phyloP scores from a whole-genome alignment of 2,329 filamentous ascomycete genomes.

The Hansfordia pulvinata region DNA sequence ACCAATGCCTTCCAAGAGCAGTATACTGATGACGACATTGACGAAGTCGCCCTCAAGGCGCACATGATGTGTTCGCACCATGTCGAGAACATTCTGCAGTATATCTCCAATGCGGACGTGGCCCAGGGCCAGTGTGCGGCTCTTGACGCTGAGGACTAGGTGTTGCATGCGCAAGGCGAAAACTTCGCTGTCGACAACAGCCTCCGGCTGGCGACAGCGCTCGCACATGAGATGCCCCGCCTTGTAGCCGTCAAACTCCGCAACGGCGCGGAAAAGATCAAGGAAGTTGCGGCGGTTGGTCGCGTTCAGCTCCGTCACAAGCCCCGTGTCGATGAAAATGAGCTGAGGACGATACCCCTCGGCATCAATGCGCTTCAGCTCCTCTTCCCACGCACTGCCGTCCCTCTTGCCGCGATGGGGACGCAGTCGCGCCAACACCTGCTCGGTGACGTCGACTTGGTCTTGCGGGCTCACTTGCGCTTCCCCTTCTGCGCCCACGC shows the following conservation, averaged over 20 bases:
- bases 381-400: conserved; percentile 55
- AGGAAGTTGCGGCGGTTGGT: conserved; percentile 83
- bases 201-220: conserved; percentile 81
- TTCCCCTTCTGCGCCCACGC: conserved; percentile 8
- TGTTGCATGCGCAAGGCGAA: conserved; percentile 97
- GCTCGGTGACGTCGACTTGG: conserved; percentile 64
- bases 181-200: conserved; percentile 76
- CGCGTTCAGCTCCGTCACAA: conserved; percentile 86
- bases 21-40: conserved; percentile 91
- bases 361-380: conserved; percentile 62
- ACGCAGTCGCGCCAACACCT: conserved; percentile 67
- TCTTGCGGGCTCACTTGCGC: conserved; percentile 10
- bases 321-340: conserved; percentile 92
- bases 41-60: conserved; percentile 94
- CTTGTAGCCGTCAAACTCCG: conserved; percentile 93
- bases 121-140: conserved; percentile 76
- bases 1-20: conserved; percentile 89
- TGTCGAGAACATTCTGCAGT: conserved; percentile 73
- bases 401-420: conserved; percentile 54
- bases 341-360: conserved; percentile 90
- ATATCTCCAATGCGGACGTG: conserved; percentile 96
- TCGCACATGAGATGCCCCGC: conserved; percentile 94
- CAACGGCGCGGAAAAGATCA: conserved; percentile 88
- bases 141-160: conserved; percentile 82
- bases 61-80: conserved; percentile 89